phyloP scores from a whole-genome alignment of 2,329 filamentous ascomycete species.

The Byssochlamys sp. region DNA sequence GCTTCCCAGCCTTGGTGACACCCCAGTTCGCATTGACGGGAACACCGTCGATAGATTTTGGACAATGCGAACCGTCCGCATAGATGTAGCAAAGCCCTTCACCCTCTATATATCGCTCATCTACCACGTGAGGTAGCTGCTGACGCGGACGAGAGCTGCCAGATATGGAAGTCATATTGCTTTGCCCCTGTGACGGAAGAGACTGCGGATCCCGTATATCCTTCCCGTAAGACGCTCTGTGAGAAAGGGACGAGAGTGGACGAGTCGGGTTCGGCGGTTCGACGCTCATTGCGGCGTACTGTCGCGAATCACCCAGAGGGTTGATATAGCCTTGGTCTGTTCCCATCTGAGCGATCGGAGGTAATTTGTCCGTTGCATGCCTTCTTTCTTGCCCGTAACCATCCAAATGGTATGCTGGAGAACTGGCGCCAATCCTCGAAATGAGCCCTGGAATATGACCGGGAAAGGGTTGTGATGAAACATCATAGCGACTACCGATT shows the following conservation, averaged over 20 bases:
- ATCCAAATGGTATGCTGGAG: background rate
- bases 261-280: conserved; percentile 12
- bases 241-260: conserved; percentile 11
- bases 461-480: conserved; percentile 10
- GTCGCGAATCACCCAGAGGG: conserved; percentile 7
- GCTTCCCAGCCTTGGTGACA: conserved; percentile 86
- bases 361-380: conserved; percentile 15
- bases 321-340: background rate
- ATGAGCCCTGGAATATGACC: conserved; percentile 12
- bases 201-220: conserved; percentile 3
- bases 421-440: conserved; percentile 1
- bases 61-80: conserved; percentile 73
- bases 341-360: conserved; percentile 22
- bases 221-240: conserved; percentile 10
- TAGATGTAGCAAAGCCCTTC: conserved; percentile 79
- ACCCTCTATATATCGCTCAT: conserved; percentile 49
- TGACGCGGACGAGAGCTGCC: conserved; percentile 6
- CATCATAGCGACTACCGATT: conserved; percentile 3
- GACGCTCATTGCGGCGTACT: conserved; percentile 11
- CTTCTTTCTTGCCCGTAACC: conserved; percentile 4
- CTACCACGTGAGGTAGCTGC: conserved; percentile 27
- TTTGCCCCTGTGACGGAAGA: conserved; percentile 1
- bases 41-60: conserved; percentile 75
- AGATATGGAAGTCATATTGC: conserved; percentile 2
- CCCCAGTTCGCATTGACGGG: conserved; percentile 86